phyloP scores from a whole-genome alignment of 1,139 yeast species.

The Hyphopichia khmerensis region DNA sequence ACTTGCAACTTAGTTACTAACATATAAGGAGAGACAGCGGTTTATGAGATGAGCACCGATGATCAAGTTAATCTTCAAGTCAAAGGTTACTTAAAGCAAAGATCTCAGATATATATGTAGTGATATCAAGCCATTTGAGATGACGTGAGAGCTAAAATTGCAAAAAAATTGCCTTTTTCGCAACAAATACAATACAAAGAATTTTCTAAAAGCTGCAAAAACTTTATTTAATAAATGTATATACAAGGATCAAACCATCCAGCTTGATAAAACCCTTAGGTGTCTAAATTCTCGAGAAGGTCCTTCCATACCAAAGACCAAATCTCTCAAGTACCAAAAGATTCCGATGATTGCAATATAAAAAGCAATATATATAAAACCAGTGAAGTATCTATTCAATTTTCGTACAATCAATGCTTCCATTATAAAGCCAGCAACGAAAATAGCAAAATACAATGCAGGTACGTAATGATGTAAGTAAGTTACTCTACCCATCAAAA shows the following conservation, averaged over 20 bases:
- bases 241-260: conserved; percentile 20
- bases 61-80: no score
- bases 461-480: conserved; percentile 39
- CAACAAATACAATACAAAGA: no score
- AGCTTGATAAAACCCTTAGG: conserved; percentile 25
- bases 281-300: conserved; percentile 19
- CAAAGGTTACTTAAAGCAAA: no score
- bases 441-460: conserved; percentile 34
- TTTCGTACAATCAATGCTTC: conserved; percentile 24
- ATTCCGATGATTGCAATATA: conserved; percentile 23
- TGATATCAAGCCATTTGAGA: no score
- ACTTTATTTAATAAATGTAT: background rate
- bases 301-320: conserved; percentile 38
- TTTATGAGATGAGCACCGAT: no score
- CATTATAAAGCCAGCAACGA: conserved; percentile 32
- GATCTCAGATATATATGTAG: no score
- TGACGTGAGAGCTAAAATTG: no score
- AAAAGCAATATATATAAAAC: conserved; percentile 14
- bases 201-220: background rate
- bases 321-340: conserved; percentile 29
- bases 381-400: conserved; percentile 10
- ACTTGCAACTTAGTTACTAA: no score
- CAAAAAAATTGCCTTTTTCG: no score
- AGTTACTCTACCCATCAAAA: conserved; percentile 34
- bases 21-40: no score